Evolutionary conservation across 75 land plant species (phyloP), one percentile per base, ranked within the genome.

Genomic region (Pinus tabuliformis): DNA sequence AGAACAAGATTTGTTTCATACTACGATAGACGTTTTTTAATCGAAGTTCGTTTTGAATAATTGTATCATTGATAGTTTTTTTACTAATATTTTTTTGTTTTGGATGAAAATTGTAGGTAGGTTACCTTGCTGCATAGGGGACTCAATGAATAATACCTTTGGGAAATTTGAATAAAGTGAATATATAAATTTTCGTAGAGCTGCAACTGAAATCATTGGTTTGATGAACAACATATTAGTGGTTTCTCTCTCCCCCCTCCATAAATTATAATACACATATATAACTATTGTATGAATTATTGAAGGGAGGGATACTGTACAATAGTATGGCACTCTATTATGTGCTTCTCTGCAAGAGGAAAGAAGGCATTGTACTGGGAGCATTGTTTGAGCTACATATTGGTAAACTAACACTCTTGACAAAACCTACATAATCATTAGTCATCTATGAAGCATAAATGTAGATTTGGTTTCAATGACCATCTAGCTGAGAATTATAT

Each of bases 41-140:
- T 45, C 49, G 6, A 45, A 45, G 7, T 45, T 45, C 7, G 21
- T 42, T 36, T 68, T 18, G 5, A 18, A 22, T 13, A 39, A 68
- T 39, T 0, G 7, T 68, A 39, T 39, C 13, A 68, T 68, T 42
- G 9, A 52, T 42, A 39, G 49, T 68, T n/a, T 18, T 68, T 21
- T n/a, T n/a, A 37, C 14, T 45, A 18, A 20, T 39, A 21, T 20
- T 37, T 37, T 45, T 20, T 8, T n/a, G 36, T 39, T 17, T 36
- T 68, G 9, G 71, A 68, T 68, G 45, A 21, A 3, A 39, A 36
- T 61, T 58, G 65, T 77, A 95, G 95, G 89, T 94, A 73, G 99
- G 99, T 33, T 84, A 94, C 16, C 91, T 96, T 36, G 94, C 97
- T 3, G 89, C 81, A 57, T 97, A 96, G 63, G 91, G 97, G 97